Conservation (phyloP, 371 early-diverging fungal genomes). For the Rhizopus stolonifer region DNA sequence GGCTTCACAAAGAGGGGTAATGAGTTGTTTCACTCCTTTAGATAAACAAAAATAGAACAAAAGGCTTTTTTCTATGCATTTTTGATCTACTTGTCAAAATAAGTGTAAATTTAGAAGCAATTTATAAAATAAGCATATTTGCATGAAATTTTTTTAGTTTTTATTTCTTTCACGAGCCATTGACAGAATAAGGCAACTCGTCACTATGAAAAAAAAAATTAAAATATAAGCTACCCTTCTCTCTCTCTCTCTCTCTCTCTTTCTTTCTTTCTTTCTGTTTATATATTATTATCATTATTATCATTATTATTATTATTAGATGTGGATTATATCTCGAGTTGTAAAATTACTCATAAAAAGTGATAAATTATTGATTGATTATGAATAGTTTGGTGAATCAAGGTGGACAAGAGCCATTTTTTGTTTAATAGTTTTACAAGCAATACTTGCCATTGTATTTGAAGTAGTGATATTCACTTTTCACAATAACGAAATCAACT, state of each 20-base stretch:
- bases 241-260: not conserved
- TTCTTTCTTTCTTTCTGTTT: slow-evolving; percentile 8
- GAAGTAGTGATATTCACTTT: slow-evolving; percentile 45
- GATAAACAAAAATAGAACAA: too few species aligned
- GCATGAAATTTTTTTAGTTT: slow-evolving; percentile 1
- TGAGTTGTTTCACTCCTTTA: too few species aligned
- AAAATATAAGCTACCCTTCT: not conserved
- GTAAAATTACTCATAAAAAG: too few species aligned
- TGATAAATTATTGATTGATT: not conserved
- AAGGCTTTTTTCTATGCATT: too few species aligned
- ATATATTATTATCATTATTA: slow-evolving; percentile 2
- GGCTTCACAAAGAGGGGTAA: too few species aligned
- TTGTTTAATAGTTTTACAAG: slow-evolving; percentile 35
- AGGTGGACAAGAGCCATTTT: slow-evolving; percentile 50
- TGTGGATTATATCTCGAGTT: slow-evolving; percentile 55
- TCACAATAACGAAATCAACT: slow-evolving; percentile 30
- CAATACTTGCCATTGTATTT: slow-evolving; percentile 37
- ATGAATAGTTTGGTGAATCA: slow-evolving; percentile 51
- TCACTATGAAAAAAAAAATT: not conserved
- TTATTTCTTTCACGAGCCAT: not conserved
- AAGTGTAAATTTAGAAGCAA: not conserved
- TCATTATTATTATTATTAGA: slow-evolving; percentile 13
- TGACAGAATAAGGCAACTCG: not conserved
- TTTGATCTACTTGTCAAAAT: too few species aligned
- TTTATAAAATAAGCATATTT: not conserved